These are phyloP conservation scores for Sordaria brevicollis DNA, from an alignment of 495 filamentous ascomycete genomes.

Conservation along the genomic window DNA sequence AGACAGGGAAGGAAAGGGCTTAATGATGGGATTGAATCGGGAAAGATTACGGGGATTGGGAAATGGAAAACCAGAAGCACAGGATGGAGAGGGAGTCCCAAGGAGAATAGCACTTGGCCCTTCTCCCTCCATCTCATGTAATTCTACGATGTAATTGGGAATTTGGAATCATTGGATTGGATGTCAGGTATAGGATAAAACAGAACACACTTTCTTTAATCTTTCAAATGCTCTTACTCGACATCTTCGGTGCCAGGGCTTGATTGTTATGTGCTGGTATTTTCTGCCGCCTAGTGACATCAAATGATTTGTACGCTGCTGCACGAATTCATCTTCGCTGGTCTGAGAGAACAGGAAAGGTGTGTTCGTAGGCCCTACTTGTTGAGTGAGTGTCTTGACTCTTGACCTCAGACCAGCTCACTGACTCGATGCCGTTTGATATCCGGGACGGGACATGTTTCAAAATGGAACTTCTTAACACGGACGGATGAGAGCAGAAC, in stretches of 20 bases:
- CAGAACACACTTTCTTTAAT: neutral
- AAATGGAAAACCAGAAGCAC: neutral
- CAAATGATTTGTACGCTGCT: too few relatives aligned
- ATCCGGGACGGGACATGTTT: neutral
- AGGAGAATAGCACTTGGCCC: neutral
- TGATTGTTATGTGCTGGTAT: too few relatives aligned
- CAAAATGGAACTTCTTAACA: neutral
- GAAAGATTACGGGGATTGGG: neutral
- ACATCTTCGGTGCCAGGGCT: too few relatives aligned
- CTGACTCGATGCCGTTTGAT: neutral
- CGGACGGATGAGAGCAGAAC: too few relatives aligned
- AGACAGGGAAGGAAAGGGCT: neutral
- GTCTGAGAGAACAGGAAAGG: too few relatives aligned
- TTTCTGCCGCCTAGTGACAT: too few relatives aligned
- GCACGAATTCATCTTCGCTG: too few relatives aligned
- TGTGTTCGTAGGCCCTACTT: too few relatives aligned
- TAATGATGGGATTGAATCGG: neutral
- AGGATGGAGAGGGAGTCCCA: neutral
- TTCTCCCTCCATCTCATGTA: neutral
- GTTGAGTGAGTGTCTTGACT: neutral
- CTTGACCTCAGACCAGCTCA: neutral
- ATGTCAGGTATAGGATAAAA: neutral
- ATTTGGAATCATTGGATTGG: too few relatives aligned
- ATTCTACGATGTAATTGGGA: too few relatives aligned
- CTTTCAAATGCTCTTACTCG: too few relatives aligned